Evolutionary conservation across 202 grass and related monocot species (phyloP).

Genomic region (Zizania palustris): DNA sequence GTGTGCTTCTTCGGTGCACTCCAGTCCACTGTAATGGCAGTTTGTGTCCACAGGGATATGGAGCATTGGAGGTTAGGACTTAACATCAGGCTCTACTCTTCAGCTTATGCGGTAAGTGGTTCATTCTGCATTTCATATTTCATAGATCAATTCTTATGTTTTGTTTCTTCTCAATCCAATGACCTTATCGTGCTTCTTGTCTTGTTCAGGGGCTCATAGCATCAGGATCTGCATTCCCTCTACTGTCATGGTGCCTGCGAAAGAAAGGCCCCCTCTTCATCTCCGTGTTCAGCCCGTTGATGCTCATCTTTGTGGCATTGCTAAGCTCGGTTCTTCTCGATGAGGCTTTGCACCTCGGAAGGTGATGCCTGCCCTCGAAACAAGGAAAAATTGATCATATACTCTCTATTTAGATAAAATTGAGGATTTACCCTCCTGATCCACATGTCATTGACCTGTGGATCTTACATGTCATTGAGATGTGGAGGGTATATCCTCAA

Average conservation of each 20-base stretch:
- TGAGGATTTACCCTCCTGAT: too few relatives aligned
- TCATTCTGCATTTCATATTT: neutral
- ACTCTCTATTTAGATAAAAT: too few relatives aligned
- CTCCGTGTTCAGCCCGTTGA: slow-evolving; percentile 58
- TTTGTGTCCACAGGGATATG: slow-evolving; percentile 26
- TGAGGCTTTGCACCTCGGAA: slow-evolving; percentile 56
- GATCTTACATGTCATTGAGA: too few relatives aligned
- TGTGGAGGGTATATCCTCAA: too few relatives aligned
- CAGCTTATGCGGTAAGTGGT: slow-evolving; percentile 46
- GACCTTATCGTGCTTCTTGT: neutral
- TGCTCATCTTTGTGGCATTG: slow-evolving; percentile 53
- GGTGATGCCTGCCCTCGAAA: slow-evolving; percentile 33
- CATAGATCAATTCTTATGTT: neutral
- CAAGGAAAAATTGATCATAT: too few relatives aligned
- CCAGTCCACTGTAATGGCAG: slow-evolving; percentile 49
- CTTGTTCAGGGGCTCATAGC: slow-evolving; percentile 47
- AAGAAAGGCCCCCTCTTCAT: slow-evolving; percentile 53
- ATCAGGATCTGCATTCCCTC: slow-evolving; percentile 47
- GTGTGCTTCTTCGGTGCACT: slow-evolving; percentile 49
- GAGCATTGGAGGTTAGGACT: slow-evolving; percentile 53
- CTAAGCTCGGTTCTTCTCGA: slow-evolving; percentile 50
- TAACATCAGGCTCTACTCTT: slow-evolving; percentile 52
- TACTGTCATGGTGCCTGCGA: slow-evolving; percentile 60
- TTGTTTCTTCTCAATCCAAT: neutral
- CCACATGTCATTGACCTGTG: too few relatives aligned